Percentiles rank a stretch among this genome's conserved stretches.
Evolutionary conservation across 345 rosid genomes (phyloP).

Genomic region (Jatropha curcas): DNA sequence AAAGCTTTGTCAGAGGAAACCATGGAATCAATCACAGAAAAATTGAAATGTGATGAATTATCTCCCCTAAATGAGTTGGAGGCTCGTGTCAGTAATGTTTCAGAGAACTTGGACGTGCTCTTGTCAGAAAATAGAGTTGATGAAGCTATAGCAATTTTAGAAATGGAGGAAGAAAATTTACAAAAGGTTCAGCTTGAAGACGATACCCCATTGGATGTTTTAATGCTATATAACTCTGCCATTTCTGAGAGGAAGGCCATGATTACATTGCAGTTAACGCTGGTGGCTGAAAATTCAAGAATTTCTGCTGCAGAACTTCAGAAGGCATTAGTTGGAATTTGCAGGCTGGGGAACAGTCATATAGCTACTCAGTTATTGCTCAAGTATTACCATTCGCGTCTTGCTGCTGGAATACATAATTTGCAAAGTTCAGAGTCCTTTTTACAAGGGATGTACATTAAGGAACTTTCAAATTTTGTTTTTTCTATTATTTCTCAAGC

Average conservation of each 20-base stretch:
- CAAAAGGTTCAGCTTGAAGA: constrained; percentile 29
- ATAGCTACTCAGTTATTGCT: constrained; percentile 52
- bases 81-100: constrained; percentile 31
- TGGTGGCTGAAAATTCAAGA: constrained; percentile 53
- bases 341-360: constrained; percentile 44
- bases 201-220: constrained; percentile 15
- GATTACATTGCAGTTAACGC: constrained; percentile 38
- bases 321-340: constrained; percentile 45
- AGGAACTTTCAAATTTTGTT: constrained; percentile 49
- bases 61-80: constrained; percentile 30
- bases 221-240: constrained; percentile 32
- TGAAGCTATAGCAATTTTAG: constrained; percentile 47
- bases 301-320: constrained; percentile 55
- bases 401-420: constrained; percentile 39
- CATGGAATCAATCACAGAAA: constrained; percentile 27
- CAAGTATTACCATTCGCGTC: constrained; percentile 50
- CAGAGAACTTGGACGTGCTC: constrained; percentile 48
- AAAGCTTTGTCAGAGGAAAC: constrained; percentile 37
- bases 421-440: constrained; percentile 35
- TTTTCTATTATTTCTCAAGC: constrained; percentile 66
- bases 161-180: constrained; percentile 43
- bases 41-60: constrained; percentile 30
- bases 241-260: constrained; percentile 45
- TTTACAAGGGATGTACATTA: constrained; percentile 34
- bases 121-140: constrained; percentile 46